These are phyloP conservation scores for Pycnococcus provasolii DNA, from an alignment of 139 green algal genomes.

Conservation along the genomic window DNA sequence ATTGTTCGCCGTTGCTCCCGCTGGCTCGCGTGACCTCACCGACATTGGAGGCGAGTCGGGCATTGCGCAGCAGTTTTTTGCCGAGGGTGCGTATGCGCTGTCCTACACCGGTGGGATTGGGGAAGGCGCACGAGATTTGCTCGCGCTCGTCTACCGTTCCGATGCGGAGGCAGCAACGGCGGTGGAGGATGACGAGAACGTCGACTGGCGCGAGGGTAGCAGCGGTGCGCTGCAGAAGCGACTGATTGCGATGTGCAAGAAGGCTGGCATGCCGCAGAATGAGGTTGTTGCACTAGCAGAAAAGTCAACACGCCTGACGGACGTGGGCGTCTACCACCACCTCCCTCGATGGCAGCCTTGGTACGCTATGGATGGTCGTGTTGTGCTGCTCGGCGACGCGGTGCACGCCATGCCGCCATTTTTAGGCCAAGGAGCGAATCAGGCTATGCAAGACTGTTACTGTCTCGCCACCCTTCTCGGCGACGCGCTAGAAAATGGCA, in stretches of 20 bases:
- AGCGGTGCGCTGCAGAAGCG: not conserved
- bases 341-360: too few species aligned
- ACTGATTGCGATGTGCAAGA: not conserved
- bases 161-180: not conserved
- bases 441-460: not conserved
- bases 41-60: not conserved
- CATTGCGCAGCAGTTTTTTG: slow-evolving; percentile 8
- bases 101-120: not conserved
- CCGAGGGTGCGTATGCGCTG: slow-evolving; percentile 6
- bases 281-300: not conserved
- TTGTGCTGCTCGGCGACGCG: slow-evolving; percentile 13
- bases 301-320: not conserved
- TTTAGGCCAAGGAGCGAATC: slow-evolving; percentile 8
- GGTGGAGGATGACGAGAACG: not conserved
- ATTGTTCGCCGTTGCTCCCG: slow-evolving; percentile 1
- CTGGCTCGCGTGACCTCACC: not conserved
- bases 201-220: not conserved
- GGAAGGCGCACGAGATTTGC: not conserved
- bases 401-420: slow-evolving; percentile 12
- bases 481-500: too few species aligned
- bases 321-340: not conserved
- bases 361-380: too few species aligned
- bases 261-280: not conserved
- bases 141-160: not conserved
- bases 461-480: too few species aligned